phyloP scores from a whole-genome alignment of 1,139 yeast genomes.

The Taphrina pruni region DNA sequence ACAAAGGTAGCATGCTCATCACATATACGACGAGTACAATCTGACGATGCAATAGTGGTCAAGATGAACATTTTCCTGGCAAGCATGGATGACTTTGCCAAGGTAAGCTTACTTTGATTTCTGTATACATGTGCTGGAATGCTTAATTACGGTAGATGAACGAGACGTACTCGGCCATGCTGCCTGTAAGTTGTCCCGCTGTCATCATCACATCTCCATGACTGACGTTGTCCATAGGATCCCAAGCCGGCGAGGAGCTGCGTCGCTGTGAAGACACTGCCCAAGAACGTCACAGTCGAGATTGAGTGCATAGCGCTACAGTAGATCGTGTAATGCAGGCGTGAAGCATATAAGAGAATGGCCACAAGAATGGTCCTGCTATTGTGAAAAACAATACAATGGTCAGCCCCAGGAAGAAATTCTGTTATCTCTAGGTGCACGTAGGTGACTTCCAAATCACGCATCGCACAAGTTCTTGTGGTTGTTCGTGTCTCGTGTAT shows the following conservation, averaged over 20 bases:
- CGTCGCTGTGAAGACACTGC: slow-evolving; percentile 49
- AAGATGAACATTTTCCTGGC: slow-evolving; percentile 81
- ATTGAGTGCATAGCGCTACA: slow-evolving; percentile 49
- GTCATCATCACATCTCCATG: neutral
- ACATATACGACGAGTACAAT: no score
- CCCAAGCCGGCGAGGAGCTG: slow-evolving; percentile 61
- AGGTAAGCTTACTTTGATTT: slow-evolving; percentile 20
- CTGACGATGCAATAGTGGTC: slow-evolving; percentile 55
- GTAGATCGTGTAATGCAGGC: slow-evolving; percentile 25
- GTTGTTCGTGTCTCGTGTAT: no score
- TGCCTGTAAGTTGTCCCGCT: slow-evolving; percentile 24
- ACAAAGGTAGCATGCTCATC: slow-evolving; percentile 52
- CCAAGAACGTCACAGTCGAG: slow-evolving; percentile 48
- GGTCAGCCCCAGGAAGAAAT: no score
- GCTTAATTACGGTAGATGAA: slow-evolving; percentile 57
- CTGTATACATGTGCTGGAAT: slow-evolving; percentile 1
- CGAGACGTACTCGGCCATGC: slow-evolving; percentile 61
- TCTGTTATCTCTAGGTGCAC: no score
- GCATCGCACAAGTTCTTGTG: no score
- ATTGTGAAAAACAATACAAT: no score
- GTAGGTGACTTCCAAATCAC: no score
- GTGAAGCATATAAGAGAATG: no score
- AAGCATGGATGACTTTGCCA: slow-evolving; percentile 70
- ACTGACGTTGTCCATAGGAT: slow-evolving; percentile 52
- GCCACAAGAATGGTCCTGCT: neutral